These are phyloP conservation scores for Cylindrodendrum hubeiense DNA, from an alignment of 2,329 filamentous ascomycete species.

Conservation along the genomic window DNA sequence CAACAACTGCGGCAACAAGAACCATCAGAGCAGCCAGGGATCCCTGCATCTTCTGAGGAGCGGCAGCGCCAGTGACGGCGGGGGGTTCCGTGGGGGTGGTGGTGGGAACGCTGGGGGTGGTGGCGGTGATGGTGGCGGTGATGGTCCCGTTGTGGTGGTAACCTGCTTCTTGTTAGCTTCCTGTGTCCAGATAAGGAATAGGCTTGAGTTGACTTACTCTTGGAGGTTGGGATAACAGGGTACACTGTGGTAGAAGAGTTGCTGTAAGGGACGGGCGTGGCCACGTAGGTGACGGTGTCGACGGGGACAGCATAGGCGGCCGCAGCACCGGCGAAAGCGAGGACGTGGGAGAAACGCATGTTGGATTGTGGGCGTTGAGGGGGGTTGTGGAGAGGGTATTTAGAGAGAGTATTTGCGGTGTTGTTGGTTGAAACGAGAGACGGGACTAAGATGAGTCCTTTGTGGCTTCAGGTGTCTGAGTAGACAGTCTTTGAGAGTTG, in stretches of 20 bases:
- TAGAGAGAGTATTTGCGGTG: slow-evolving; percentile 13
- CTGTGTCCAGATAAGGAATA: neutral
- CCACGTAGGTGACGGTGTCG: slow-evolving; percentile 25
- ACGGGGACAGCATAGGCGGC: slow-evolving; percentile 26
- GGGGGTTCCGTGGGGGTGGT: slow-evolving; percentile 14
- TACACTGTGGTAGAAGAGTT: slow-evolving; percentile 29
- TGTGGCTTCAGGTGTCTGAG: neutral
- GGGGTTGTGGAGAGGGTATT: slow-evolving; percentile 14
- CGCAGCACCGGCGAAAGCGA: slow-evolving; percentile 43
- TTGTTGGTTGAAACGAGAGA: slow-evolving; percentile 9
- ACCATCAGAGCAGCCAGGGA: slow-evolving; percentile 40
- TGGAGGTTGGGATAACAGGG: slow-evolving; percentile 22
- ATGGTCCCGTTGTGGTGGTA: slow-evolving; percentile 31
- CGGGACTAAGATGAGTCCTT: neutral
- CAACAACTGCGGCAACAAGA: slow-evolving; percentile 35
- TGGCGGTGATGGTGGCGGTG: neutral
- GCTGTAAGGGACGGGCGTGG: slow-evolving; percentile 27
- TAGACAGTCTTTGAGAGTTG: neutral
- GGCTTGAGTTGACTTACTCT: slow-evolving; percentile 14
- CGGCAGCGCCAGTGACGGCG: slow-evolving; percentile 33
- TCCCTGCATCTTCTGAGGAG: slow-evolving; percentile 19
- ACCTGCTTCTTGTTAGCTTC: slow-evolving; percentile 18
- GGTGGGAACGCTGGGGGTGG: neutral
- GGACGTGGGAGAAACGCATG: slow-evolving; percentile 43
- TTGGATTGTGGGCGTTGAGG: slow-evolving; percentile 31